A percentile compares a stretch with the other conserved stretches of the same genome.
Conservation (phyloP, 441 rosid genomes). For the Mallotus japonicus region DNA sequence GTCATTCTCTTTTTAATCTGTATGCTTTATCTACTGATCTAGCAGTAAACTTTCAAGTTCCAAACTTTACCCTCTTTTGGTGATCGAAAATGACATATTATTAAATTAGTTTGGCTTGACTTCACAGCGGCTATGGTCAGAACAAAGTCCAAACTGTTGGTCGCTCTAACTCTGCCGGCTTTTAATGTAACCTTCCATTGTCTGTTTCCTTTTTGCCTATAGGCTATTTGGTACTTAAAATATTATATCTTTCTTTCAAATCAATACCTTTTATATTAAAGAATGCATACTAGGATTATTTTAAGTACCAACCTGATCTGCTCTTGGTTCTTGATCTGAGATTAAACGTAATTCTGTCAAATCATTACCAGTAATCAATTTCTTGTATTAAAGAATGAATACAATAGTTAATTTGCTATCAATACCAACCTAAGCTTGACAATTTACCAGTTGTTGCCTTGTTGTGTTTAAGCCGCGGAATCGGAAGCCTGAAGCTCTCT, state of each 20-base stretch:
- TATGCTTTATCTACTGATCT: background rate
- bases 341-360: too few relatives aligned
- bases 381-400: too few relatives aligned
- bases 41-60: background rate
- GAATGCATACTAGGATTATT: too few relatives aligned
- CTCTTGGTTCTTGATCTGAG: too few relatives aligned
- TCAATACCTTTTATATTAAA: background rate
- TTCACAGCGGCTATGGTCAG: background rate
- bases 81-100: background rate
- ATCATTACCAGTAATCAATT: too few relatives aligned
- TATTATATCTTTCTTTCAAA: background rate
- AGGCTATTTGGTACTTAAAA: background rate
- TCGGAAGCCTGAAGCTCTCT: background rate
- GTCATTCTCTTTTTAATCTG: background rate
- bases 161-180: background rate
- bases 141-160: background rate
- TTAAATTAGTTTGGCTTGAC: background rate
- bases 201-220: background rate
- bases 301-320: too few relatives aligned
- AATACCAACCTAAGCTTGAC: too few relatives aligned
- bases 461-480: too few relatives aligned
- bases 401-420: too few relatives aligned
- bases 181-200: background rate
- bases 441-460: background rate
- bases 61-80: background rate